Percentiles rank a stretch among this genome's conserved stretches.
Evolutionary conservation across 208 protist species (phyloP).

Genomic region (Perkinsela sp.): DNA sequence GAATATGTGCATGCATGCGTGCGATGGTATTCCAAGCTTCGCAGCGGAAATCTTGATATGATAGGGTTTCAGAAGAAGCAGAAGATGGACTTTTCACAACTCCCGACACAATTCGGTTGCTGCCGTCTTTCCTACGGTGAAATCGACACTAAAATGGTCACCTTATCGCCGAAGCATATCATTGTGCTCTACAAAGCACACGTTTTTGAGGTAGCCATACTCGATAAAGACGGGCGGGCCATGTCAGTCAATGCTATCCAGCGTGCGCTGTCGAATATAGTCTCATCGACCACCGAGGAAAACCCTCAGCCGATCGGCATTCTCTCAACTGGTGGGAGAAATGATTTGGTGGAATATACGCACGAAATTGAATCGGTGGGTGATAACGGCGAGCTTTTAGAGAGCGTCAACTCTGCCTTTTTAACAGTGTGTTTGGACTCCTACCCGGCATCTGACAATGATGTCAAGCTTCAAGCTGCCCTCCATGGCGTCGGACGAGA

Average conservation of each 20-base stretch:
- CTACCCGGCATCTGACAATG: background rate
- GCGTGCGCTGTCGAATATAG: constrained; percentile 1
- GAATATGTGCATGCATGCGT: constrained; percentile 1
- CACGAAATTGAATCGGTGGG: background rate
- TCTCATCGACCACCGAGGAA: background rate
- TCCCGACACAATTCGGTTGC: constrained; percentile 3
- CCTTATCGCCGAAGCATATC: constrained; percentile 2
- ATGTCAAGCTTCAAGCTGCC: constrained; percentile 6
- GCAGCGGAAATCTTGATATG: background rate
- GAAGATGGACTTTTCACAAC: constrained; percentile 1
- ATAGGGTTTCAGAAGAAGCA: background rate
- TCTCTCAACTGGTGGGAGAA: constrained; percentile 2
- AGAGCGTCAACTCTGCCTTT: constrained; percentile 2
- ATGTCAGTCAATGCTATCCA: constrained; percentile 1
- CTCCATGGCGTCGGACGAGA: constrained; percentile 35
- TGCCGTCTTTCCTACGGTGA: background rate
- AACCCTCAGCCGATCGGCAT: constrained; percentile 1
- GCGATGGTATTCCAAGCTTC: constrained; percentile 1
- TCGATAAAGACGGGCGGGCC: background rate
- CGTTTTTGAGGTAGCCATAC: constrained; percentile 3
- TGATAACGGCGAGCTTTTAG: background rate
- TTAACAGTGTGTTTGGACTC: background rate
- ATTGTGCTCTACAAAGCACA: constrained; percentile 2
- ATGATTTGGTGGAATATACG: constrained; percentile 1
- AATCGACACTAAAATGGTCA: constrained; percentile 2